A percentile compares a stretch with the other conserved stretches of the same genome.
These are phyloP conservation scores for Huntiella savannae DNA, from an alignment of 2,329 filamentous ascomycete genomes.

Conservation along the genomic window DNA sequence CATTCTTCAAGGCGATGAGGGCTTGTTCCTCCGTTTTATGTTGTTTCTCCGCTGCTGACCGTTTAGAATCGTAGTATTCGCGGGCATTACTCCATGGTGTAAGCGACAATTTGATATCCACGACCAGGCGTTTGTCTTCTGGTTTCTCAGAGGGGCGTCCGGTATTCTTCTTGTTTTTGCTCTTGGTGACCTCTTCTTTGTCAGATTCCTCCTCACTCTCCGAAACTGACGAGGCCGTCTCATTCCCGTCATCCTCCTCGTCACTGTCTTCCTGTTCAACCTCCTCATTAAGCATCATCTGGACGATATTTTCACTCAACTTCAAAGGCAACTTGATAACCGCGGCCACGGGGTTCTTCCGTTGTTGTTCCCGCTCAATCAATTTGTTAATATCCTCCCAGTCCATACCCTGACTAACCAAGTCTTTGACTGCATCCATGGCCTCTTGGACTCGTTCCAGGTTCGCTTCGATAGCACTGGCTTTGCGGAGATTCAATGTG, in stretches of 20 bases:
- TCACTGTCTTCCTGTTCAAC: conserved; percentile 43
- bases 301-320: conserved; percentile 75
- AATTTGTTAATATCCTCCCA: conserved; percentile 83
- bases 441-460: conserved; percentile 81
- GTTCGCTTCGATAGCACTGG: conserved; percentile 78
- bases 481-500: conserved; percentile 68
- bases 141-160: conserved; percentile 17
- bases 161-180: conserved; percentile 13
- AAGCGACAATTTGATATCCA: conserved; percentile 71
- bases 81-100: conserved; percentile 79
- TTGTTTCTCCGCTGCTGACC: conserved; percentile 66
- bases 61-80: conserved; percentile 82
- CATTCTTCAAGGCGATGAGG: conserved; percentile 65
- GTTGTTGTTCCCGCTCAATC: conserved; percentile 68
- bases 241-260: conserved; percentile 35
- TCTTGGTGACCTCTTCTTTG: conserved; percentile 5
- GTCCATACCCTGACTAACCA: conserved; percentile 91
- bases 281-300: conserved; percentile 56
- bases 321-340: conserved; percentile 78
- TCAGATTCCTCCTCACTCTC: conserved; percentile 27
- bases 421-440: conserved; percentile 74
- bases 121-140: conserved; percentile 37
- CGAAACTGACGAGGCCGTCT: conserved; percentile 41
- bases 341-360: conserved; percentile 66
- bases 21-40: conserved; percentile 73